Conservation (phyloP, 2,329 filamentous ascomycete species). For the Colletotrichum liaoningense region DNA sequence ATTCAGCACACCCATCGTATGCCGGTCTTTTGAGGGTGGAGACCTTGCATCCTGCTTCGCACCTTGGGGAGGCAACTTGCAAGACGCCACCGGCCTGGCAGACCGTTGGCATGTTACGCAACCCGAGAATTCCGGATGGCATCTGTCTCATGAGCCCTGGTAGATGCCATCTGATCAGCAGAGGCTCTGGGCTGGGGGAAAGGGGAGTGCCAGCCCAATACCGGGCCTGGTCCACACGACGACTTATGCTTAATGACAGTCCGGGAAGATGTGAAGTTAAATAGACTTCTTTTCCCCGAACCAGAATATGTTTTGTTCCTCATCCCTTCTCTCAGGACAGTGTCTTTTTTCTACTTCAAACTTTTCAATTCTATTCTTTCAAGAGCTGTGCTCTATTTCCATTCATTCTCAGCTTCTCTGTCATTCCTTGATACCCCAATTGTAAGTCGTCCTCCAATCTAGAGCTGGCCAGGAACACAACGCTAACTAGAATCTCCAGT, state of each 20-base stretch:
- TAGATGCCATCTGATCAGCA: conserved; percentile 24
- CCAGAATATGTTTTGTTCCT: conserved; percentile 9
- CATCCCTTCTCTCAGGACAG: conserved; percentile 30
- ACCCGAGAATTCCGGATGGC: neutral
- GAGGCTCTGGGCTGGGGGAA: neutral
- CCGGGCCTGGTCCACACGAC: neutral
- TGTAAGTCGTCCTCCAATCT: neutral
- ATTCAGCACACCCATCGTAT: conserved; percentile 8
- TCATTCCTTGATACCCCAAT: conserved; percentile 33
- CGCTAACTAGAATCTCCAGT: conserved; percentile 6
- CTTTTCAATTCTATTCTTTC: conserved; percentile 21
- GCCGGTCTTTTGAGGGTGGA: conserved; percentile 13
- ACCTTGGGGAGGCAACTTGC: neutral
- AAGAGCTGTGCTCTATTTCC: conserved; percentile 46
- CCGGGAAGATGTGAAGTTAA: conserved; percentile 9
- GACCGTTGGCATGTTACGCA: conserved; percentile 6
- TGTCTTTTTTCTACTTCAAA: conserved; percentile 21
- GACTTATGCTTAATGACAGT: conserved; percentile 29
- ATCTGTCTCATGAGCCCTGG: conserved; percentile 24
- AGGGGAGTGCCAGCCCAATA: neutral
- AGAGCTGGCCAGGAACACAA: too few relatives aligned
- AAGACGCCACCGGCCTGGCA: conserved; percentile 1
- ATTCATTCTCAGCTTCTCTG: conserved; percentile 32
- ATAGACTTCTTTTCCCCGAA: conserved; percentile 18
- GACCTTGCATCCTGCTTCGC: conserved; percentile 1